Evolutionary conservation across 2,329 filamentous ascomycete species (phyloP), one percentile per base, ranked within the genome.

Genomic region (Colletotrichum lindemuthianum): DNA sequence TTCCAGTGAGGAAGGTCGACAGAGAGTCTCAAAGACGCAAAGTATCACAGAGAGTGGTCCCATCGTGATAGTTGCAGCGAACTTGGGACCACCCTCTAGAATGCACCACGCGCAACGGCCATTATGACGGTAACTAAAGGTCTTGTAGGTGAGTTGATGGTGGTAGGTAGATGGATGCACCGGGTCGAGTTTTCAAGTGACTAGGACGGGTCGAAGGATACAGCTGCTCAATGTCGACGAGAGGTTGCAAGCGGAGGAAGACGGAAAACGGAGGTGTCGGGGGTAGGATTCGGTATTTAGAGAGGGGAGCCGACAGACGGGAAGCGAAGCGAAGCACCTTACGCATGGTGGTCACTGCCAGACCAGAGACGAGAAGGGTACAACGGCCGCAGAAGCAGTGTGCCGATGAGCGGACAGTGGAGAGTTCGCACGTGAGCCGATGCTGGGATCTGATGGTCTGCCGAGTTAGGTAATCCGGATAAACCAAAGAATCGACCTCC

Each of bases 41-140:
- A 70, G 73, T 72, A 74, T 78, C 78, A 76, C 75, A 74, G 82
- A 85, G 81, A 82, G 82, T 84, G 83, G 82, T 83, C 79, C 84
- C 85, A 86, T 87, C 75, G 79, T 78, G 78, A 81, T 77, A 72
- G 72, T 73, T 71, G 73, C 74, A 74, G 75, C 76, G 74, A 77
- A 70, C 72, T 63, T 52, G 74, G 78, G 74, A 76, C 83, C 82
- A 85, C 83, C 82, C 82, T 84, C 81, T 84, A 86, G 69, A 81
- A 81, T 66, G 78, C 79, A 82, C 78, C 78, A 77, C 73, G 74
- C 75, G 76, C 74, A 67, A 77, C 54, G 40, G 60, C 63, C 63
- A 69, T 67, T 40, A 43, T 63, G 63, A 65, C 51, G 52, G 39
- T 52, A 24, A 24, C 24, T 24, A 4, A 24, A 24, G 32, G 15